Conservation (phyloP, 495 filamentous ascomycete genomes). For the Hypoxylon cercidicola region DNA sequence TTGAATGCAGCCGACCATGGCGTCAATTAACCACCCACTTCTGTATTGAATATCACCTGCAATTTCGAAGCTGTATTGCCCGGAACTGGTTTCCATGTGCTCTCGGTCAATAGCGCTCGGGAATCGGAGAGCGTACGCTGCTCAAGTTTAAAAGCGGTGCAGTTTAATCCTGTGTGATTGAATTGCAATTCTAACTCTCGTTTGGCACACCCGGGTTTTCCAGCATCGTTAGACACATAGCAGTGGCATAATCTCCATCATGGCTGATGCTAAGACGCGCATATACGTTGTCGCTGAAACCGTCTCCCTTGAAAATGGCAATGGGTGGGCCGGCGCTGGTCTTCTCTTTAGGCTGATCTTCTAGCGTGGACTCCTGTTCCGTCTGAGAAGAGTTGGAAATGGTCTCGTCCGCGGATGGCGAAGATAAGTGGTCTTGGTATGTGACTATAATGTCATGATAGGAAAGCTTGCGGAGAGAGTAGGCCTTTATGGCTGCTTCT, state of each 20-base stretch:
- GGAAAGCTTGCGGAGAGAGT: slow-evolving; percentile 52
- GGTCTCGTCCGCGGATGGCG: background rate
- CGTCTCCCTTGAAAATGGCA: slow-evolving; percentile 36
- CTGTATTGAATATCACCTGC: too few relatives aligned
- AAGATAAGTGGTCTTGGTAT: background rate
- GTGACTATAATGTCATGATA: slow-evolving; percentile 60
- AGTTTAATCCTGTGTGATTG: too few relatives aligned
- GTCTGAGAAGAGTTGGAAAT: background rate
- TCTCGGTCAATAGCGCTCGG: too few relatives aligned
- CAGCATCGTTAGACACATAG: slow-evolving; percentile 34
- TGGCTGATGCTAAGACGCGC: slow-evolving; percentile 52
- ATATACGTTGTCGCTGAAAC: slow-evolving; percentile 14
- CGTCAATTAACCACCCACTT: too few relatives aligned
- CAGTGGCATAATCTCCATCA: slow-evolving; percentile 50
- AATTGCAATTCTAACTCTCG: too few relatives aligned
- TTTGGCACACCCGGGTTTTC: background rate
- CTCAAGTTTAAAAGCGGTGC: too few relatives aligned
- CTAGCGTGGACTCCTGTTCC: background rate
- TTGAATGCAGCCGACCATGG: too few relatives aligned
- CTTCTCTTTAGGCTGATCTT: background rate
- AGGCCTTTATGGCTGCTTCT: slow-evolving; percentile 72
- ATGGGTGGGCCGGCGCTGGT: slow-evolving; percentile 30
- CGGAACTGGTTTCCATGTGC: too few relatives aligned
- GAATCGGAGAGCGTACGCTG: too few relatives aligned
- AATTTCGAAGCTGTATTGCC: too few relatives aligned